A percentile compares a stretch with the other conserved stretches of the same genome.
Evolutionary conservation across 441 rosid genomes (phyloP).

Genomic region (Euphorbia schlechtendalii): DNA sequence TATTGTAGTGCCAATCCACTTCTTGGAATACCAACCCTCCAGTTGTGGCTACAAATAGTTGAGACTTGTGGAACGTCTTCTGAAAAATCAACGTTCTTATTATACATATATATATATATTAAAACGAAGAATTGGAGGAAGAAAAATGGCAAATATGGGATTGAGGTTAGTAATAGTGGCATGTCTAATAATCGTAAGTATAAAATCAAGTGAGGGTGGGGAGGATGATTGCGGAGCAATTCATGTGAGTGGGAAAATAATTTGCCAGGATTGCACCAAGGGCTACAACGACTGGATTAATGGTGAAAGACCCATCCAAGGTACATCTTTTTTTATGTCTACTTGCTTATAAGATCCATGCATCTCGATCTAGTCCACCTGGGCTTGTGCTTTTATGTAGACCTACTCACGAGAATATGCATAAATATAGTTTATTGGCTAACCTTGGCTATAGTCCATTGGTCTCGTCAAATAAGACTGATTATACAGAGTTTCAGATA

Average conservation of each 20-base stretch:
- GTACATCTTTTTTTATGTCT: conserved; percentile 18
- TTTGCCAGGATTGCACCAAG: conserved; percentile 74
- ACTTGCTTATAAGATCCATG: too few relatives aligned
- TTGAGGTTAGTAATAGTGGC: not conserved
- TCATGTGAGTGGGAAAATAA: conserved; percentile 55
- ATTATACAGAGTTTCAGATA: too few relatives aligned
- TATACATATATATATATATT: too few relatives aligned
- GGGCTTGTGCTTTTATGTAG: too few relatives aligned
- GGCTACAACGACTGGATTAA: conserved; percentile 49
- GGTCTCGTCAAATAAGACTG: too few relatives aligned
- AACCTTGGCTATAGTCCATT: too few relatives aligned
- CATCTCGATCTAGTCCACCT: too few relatives aligned
- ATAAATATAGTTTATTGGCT: too few relatives aligned
- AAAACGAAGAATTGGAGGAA: too few relatives aligned
- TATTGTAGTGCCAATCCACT: conserved; percentile 42
- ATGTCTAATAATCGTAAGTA: conserved; percentile 16
- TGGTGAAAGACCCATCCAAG: conserved; percentile 61
- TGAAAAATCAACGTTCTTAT: too few relatives aligned
- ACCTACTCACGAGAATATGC: too few relatives aligned
- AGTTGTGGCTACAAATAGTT: not conserved
- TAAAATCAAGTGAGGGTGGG: conserved; percentile 21
- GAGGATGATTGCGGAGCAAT: conserved; percentile 23
- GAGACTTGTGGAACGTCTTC: too few relatives aligned
- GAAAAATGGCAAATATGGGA: conserved; percentile 19
- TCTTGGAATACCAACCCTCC: not conserved